Evolutionary conservation across 2,329 filamentous ascomycete species (phyloP), one percentile per base, ranked within the genome.

Genomic region (Fusarium protoensiforme): DNA sequence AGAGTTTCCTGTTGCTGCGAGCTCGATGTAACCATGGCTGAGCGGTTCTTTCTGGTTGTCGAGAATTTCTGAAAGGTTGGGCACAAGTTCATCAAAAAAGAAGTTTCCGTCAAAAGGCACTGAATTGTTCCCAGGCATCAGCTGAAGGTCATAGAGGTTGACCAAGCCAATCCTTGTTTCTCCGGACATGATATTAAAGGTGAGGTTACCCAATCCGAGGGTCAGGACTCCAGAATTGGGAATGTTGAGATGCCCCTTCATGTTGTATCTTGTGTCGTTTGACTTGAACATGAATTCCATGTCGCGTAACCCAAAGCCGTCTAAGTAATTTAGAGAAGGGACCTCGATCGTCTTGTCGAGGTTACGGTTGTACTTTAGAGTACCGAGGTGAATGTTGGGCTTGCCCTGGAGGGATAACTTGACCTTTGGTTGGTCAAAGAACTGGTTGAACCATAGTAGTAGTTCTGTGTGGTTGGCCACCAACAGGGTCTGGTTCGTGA

Each of bases 121-220:
- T 0, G 80, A 81, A 65, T 86, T 87, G 67, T 87, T 85, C 7
- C 84, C 84, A 0, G 83, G 84, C 18, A 80, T 80, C 5, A 88
- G 78, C 0, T 79, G 33, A 1, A 86, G 78, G 41, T 87, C 80
- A 61, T 81, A 79, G 6, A 86, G 65, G 18, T 78, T 78, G 20
- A 84, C 79, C 2, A 81, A 72, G 7, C 86, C 86, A 8, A 87
- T 71, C 10, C 77, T 77, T 11, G 84, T 65, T n/a, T 83, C 78
- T 5, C 83, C 84, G 0, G 81, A 82, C 61, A 82, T 75, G 20
- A 87, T 61, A 48, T 86, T 84, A 18, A 87, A 81, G 0, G 84
- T 84, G n/a, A 87, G 58, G 72, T 87, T 84, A 13, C 86, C 86
- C 5, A 86, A 78, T 1, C 81, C 83, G 7, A 87, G 82, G 1